Evolutionary conservation across 345 rosid genomes (phyloP).

Genomic region (Luvunga scandens): DNA sequence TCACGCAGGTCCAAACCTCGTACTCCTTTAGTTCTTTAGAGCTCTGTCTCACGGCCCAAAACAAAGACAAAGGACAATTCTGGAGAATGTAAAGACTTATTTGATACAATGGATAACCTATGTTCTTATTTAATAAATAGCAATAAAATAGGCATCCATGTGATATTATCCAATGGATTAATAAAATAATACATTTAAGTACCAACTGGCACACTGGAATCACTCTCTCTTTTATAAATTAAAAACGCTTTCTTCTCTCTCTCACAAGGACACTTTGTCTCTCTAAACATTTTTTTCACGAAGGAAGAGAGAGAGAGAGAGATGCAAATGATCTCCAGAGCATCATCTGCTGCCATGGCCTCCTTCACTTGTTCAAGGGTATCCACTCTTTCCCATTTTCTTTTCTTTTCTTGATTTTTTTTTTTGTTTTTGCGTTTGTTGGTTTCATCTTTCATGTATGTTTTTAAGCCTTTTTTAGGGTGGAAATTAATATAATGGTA

Average conservation of each 20-base stretch:
- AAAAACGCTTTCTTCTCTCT: conserved; percentile 1
- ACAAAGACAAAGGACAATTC: too few relatives aligned
- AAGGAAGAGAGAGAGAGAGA: conserved; percentile 12
- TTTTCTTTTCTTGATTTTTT: background rate
- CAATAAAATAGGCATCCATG: accelerated
- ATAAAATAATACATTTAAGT: background rate
- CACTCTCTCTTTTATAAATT: background rate
- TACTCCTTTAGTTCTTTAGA: too few relatives aligned
- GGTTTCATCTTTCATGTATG: background rate
- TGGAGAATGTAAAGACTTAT: background rate
- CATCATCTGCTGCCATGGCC: conserved; percentile 71
- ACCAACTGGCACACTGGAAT: background rate
- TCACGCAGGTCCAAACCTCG: too few relatives aligned
- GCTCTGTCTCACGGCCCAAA: too few relatives aligned
- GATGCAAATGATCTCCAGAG: conserved; percentile 73
- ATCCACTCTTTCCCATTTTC: background rate
- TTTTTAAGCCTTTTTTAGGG: background rate
- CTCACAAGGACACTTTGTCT: background rate
- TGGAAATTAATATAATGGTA: background rate
- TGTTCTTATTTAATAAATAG: too few relatives aligned
- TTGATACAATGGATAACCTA: background rate
- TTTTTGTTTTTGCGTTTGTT: background rate
- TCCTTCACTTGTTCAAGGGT: conserved; percentile 77
- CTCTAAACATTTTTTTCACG: background rate
- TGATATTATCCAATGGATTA: background rate